Percentiles rank a stretch among this genome's conserved stretches.
Conservation (phyloP, 2,329 filamentous ascomycete genomes). For the Lachnellula willkommii region DNA sequence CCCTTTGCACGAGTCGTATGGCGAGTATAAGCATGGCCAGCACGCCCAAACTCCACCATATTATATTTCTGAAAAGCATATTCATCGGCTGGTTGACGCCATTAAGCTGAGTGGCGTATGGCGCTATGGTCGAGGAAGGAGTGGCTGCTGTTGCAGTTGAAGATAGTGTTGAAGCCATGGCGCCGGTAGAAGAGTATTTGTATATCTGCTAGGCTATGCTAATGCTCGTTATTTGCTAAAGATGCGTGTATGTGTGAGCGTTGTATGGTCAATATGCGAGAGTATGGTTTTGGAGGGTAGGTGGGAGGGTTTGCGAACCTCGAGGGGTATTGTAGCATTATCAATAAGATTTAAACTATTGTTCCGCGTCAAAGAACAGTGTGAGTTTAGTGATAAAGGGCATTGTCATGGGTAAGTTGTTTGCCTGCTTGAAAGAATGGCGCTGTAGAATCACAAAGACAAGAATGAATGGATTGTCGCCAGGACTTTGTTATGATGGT, state of each 20-base stretch:
- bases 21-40: conserved; percentile 48
- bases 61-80: conserved; percentile 48
- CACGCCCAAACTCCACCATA: conserved; percentile 58
- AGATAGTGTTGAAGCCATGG: conserved; percentile 10
- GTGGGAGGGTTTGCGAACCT: conserved; percentile 2
- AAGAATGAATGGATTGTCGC: conserved; percentile 7
- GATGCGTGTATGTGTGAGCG: not conserved
- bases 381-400: conserved; percentile 10
- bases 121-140: conserved; percentile 47
- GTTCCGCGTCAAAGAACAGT: conserved; percentile 16
- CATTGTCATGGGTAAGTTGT: conserved; percentile 21
- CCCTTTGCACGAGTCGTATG: conserved; percentile 49
- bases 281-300: not conserved
- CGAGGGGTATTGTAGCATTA: not conserved
- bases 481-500: not conserved
- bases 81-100: conserved; percentile 58
- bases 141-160: conserved; percentile 8
- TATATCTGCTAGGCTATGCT: not conserved
- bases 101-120: conserved; percentile 51
- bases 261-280: not conserved
- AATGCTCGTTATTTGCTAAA: not conserved
- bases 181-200: conserved; percentile 1
- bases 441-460: conserved; percentile 5
- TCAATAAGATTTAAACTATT: conserved; percentile 12
- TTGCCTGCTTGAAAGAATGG: conserved; percentile 4